These are phyloP conservation scores for Scheffersomyces coipomensis DNA, from an alignment of 805 yeast species.

Conservation along the genomic window DNA sequence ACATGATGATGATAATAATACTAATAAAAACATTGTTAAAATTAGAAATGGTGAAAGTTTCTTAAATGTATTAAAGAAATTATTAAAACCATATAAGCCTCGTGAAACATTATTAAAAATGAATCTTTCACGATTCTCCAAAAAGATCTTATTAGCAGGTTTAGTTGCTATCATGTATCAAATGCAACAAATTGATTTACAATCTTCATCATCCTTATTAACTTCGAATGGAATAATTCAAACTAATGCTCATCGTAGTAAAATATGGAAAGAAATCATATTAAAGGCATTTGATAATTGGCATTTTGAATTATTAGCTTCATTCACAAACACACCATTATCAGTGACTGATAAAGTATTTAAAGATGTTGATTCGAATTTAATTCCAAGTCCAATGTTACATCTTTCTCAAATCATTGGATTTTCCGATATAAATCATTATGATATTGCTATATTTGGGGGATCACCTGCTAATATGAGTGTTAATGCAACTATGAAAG, in stretches of 20 bases:
- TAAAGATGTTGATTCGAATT: constrained; percentile 23
- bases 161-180: constrained; percentile 25
- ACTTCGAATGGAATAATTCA: constrained; percentile 14
- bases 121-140: constrained; percentile 51
- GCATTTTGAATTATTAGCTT: constrained; percentile 2
- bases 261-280: constrained; percentile 68
- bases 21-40: constrained; percentile 6
- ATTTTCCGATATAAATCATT: constrained; percentile 62
- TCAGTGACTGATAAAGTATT: background rate
- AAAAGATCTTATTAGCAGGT: constrained; percentile 45
- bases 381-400: constrained; percentile 66
- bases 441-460: constrained; percentile 74
- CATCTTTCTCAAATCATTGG: constrained; percentile 71
- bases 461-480: constrained; percentile 81
- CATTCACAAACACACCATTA: background rate
- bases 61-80: constrained; percentile 53
- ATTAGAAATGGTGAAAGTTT: constrained; percentile 36
- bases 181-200: constrained; percentile 28
- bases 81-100: constrained; percentile 52
- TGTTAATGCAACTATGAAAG: constrained; percentile 36
- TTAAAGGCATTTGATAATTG: constrained; percentile 64
- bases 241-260: constrained; percentile 27
- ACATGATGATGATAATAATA: constrained; percentile 1
- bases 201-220: constrained; percentile 45
- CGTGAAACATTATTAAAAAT: constrained; percentile 1